Conservation (phyloP, 495 filamentous ascomycete species). For the Tetracladium setigerum region DNA sequence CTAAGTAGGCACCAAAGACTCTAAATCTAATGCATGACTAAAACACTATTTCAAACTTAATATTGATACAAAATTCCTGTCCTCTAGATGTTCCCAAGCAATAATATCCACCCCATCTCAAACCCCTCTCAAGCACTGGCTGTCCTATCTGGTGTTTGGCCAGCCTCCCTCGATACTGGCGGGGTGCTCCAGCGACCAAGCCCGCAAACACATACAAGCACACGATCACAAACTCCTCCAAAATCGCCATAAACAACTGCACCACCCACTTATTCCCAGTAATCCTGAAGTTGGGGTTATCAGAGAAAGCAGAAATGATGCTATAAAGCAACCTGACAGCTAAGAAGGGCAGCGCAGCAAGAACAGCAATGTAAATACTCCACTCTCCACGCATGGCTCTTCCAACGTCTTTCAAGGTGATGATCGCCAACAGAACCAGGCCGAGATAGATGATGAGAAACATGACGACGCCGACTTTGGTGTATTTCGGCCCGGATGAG, state of each 20-base stretch:
- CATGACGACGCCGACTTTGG: slow-evolving; percentile 15
- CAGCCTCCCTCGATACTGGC: too few relatives aligned
- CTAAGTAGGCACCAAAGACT: too few relatives aligned
- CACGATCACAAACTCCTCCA: slow-evolving; percentile 34
- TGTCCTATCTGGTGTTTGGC: too few relatives aligned
- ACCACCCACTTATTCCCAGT: slow-evolving; percentile 26
- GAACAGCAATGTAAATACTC: slow-evolving; percentile 26
- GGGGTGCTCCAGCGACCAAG: not conserved
- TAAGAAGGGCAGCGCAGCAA: slow-evolving; percentile 27
- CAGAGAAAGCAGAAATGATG: slow-evolving; percentile 25
- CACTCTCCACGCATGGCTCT: slow-evolving; percentile 22
- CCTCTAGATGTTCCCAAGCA: too few relatives aligned
- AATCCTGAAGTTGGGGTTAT: slow-evolving; percentile 26
- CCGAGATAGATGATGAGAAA: slow-evolving; percentile 18
- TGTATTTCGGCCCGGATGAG: slow-evolving; percentile 9
- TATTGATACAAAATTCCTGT: too few relatives aligned
- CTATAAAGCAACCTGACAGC: slow-evolving; percentile 32
- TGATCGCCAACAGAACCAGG: slow-evolving; percentile 7
- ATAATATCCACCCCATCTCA: too few relatives aligned
- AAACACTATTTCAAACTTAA: too few relatives aligned
- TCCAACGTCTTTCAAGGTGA: slow-evolving; percentile 17
- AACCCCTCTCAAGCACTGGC: too few relatives aligned
- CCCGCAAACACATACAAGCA: slow-evolving; percentile 27
- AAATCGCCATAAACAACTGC: slow-evolving; percentile 30
- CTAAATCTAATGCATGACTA: too few relatives aligned